Evolutionary conservation across 192 early-diverging fungal species (phyloP), one percentile per base, ranked within the genome.

Genomic region (Backusella parvicylindrica): DNA sequence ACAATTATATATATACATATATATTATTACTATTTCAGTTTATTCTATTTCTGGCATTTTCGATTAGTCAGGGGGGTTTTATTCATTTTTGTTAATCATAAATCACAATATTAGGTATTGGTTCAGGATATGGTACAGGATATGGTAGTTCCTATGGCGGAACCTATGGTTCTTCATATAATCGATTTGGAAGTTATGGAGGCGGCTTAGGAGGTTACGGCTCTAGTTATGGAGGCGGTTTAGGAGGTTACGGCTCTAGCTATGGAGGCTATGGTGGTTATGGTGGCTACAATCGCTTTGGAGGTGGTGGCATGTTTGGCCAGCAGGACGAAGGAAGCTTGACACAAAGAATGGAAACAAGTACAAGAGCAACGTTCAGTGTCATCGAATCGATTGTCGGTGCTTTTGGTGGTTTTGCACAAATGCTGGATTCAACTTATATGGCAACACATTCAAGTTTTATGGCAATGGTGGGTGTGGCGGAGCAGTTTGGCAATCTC

Each of bases 361-460:
- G 93, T 13, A 96, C 98, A 1, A 91, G 92, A 47, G 90, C 96
- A 30, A 94, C 97, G 2, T 99, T 99, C 77, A 89, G 94, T 77
- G 83, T 95, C 23, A 92, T 99, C 26, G 95, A 98, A 73, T 91
- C 91, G 6, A 86, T 99, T 53, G 97, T 99, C 5, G 94, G 95
- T 47, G 95, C 96, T 0, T 99, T 99, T 89, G 96, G 93, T 35
- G 97, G 97, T 12, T 98, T 99, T 85, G 90, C 96, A 12, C 95
- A 95, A 68, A 98, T 99, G 98, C 89, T 99, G 31, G 98, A 98
- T 72, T 96, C 95, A 3, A 99, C 98, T 6, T 98, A 96, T 79
- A 93, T 96, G 86, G 96, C 98, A n/a, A 99, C 98, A 0, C 95
- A 97, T 80, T 94, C 93, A 7, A 92, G 87, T 18, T 94, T 95